Percentiles rank a stretch among this genome's conserved stretches.
Conservation (phyloP, 2,329 filamentous ascomycete genomes). For the Epichloe glyceriae region DNA sequence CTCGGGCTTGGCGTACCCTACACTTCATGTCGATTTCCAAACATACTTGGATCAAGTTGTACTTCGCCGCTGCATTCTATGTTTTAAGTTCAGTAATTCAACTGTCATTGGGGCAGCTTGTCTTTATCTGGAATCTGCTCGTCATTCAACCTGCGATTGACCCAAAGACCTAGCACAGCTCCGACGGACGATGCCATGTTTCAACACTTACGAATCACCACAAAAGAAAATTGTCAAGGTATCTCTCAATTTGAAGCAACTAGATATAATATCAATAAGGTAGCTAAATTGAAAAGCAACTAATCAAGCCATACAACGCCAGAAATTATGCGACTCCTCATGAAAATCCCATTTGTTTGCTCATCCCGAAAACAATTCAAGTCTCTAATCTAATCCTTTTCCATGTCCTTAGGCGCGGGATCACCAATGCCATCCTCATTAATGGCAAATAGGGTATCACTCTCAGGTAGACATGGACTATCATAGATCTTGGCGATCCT, state of each 20-base stretch:
- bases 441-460: conserved; percentile 93
- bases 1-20: conserved; percentile 10
- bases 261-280: not conserved
- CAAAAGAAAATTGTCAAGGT: too few relatives aligned
- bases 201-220: too few relatives aligned
- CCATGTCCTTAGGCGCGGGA: conserved; percentile 86
- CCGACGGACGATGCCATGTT: too few relatives aligned
- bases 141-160: too few relatives aligned
- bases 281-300: not conserved
- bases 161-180: too few relatives aligned
- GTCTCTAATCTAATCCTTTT: conserved; percentile 49
- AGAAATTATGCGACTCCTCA: conserved; percentile 13
- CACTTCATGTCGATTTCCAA: not conserved
- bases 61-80: not conserved
- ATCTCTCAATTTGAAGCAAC: not conserved
- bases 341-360: not conserved
- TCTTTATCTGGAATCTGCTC: too few relatives aligned
- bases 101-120: too few relatives aligned
- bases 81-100: too few relatives aligned
- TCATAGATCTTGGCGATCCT: conserved; percentile 99
- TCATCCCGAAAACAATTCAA: conserved; percentile 7
- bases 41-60: not conserved
- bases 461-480: conserved; percentile 91
- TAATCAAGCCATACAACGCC: conserved; percentile 16
- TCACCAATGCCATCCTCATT: conserved; percentile 95